phyloP scores from a whole-genome alignment of 2,329 filamentous ascomycete genomes.

The Periglandula ipomoeae region DNA sequence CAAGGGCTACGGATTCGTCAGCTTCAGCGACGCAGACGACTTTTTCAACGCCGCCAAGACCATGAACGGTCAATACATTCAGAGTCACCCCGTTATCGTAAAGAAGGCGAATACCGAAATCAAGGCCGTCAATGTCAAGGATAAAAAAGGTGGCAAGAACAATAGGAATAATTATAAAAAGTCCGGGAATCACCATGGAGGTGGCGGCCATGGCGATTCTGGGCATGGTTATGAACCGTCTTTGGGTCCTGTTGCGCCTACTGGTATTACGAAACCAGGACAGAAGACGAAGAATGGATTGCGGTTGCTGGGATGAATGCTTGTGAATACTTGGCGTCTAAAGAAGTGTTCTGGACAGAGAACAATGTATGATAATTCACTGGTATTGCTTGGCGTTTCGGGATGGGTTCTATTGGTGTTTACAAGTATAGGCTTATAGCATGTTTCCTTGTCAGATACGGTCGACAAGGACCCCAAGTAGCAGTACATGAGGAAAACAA shows the following conservation, averaged over 20 bases:
- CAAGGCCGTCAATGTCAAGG: constrained; percentile 61
- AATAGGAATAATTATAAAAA: constrained; percentile 29
- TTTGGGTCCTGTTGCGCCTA: constrained; percentile 38
- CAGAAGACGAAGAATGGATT: constrained; percentile 60
- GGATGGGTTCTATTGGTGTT: neutral
- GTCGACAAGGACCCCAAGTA: neutral
- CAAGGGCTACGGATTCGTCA: constrained; percentile 93
- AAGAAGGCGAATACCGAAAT: constrained; percentile 89
- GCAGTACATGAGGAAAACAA: too few relatives aligned
- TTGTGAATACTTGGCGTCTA: neutral
- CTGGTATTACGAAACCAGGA: constrained; percentile 51
- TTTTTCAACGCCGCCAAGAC: constrained; percentile 95
- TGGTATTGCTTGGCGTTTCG: neutral
- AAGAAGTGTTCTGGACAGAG: neutral
- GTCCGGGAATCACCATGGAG: constrained; percentile 15
- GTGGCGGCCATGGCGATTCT: constrained; percentile 18
- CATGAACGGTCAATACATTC: constrained; percentile 99
- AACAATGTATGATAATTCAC: neutral
- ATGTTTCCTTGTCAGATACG: too few relatives aligned
- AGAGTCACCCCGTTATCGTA: constrained; percentile 84
- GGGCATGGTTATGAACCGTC: constrained; percentile 37
- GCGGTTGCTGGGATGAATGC: constrained; percentile 45
- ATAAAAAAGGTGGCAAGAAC: constrained; percentile 35
- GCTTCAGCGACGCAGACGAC: constrained; percentile 89
- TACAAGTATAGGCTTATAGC: too few relatives aligned